Percentiles rank a stretch among this genome's conserved stretches.
Conservation (phyloP, 2,329 filamentous ascomycete species). For the Neoarthrinium moseri region DNA sequence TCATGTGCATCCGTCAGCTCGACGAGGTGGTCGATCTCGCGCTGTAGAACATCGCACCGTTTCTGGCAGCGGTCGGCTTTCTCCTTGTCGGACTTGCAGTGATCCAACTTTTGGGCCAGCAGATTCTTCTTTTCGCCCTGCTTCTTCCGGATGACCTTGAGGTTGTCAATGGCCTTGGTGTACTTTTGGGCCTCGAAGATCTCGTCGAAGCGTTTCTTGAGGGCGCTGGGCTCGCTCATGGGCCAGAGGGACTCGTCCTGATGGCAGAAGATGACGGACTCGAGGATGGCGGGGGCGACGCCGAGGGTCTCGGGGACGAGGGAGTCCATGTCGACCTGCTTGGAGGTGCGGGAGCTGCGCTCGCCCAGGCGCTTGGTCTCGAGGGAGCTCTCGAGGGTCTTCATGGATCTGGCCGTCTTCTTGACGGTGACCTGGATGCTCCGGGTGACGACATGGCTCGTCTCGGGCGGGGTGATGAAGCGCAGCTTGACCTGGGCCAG, state of each 20-base stretch:
- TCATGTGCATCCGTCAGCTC: constrained; percentile 58
- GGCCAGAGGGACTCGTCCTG: constrained; percentile 98
- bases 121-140: constrained; percentile 73
- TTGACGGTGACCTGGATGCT: constrained; percentile 85
- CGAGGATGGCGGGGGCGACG: constrained; percentile 85
- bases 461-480: constrained; percentile 76
- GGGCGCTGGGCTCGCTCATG: constrained; percentile 77
- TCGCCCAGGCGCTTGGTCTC: constrained; percentile 78
- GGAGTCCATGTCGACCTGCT: constrained; percentile 76
- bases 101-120: constrained; percentile 71
- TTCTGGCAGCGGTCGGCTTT: constrained; percentile 72
- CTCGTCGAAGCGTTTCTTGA: constrained; percentile 95
- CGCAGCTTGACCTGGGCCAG: constrained; percentile 88
- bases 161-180: constrained; percentile 94
- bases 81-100: constrained; percentile 82
- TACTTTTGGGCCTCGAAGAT: constrained; percentile 98
- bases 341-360: constrained; percentile 73
- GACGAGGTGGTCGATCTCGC: constrained; percentile 62
- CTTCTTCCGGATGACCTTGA: constrained; percentile 82
- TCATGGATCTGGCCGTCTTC: constrained; percentile 72
- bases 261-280: constrained; percentile 97
- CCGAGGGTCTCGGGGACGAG: constrained; percentile 85
- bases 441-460: constrained; percentile 78
- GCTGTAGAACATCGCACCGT: constrained; percentile 61
- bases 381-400: constrained; percentile 81